Percentiles rank a stretch among this genome's conserved stretches.
phyloP scores from a whole-genome alignment of 441 rosid species.

The Arabidopsis lyrata region DNA sequence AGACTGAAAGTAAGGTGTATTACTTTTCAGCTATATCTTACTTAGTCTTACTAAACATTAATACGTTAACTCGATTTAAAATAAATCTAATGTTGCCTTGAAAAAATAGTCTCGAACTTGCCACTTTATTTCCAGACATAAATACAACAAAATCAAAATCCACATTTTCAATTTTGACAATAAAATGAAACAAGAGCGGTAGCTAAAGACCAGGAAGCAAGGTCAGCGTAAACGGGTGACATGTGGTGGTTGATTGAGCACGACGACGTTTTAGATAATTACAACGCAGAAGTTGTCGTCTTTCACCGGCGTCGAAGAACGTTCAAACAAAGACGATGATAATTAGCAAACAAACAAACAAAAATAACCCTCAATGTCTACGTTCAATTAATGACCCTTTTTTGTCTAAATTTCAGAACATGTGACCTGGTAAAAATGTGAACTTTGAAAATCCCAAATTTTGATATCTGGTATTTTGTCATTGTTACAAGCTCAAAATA shows the following conservation, averaged over 20 bases:
- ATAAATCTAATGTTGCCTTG: not conserved
- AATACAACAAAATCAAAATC: conserved; percentile 15
- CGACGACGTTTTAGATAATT: not conserved
- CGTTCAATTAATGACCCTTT: not conserved
- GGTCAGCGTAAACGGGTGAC: conserved; percentile 31
- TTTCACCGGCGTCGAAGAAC: conserved; percentile 32
- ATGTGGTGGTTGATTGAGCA: conserved; percentile 33
- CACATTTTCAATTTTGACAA: not conserved
- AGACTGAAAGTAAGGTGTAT: not conserved
- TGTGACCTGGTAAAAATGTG: conserved; percentile 1
- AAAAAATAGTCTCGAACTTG: not conserved
- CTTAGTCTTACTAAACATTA: not conserved
- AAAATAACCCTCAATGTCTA: not conserved
- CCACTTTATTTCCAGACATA: conserved; percentile 3
- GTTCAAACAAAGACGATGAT: conserved; percentile 19
- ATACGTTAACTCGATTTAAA: not conserved
- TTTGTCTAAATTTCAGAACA: conserved; percentile 12
- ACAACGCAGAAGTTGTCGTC: conserved; percentile 35
- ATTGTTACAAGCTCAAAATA: not conserved
- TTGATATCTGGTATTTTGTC: no score
- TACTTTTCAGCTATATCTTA: not conserved
- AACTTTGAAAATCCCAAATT: conserved; percentile 6
- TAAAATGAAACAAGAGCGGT: not conserved
- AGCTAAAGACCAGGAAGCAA: not conserved
- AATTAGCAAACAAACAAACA: conserved; percentile 35